These are phyloP conservation scores for Gnomoniopsis sp. DNA, from an alignment of 2,329 filamentous ascomycete genomes.

Conservation along the genomic window DNA sequence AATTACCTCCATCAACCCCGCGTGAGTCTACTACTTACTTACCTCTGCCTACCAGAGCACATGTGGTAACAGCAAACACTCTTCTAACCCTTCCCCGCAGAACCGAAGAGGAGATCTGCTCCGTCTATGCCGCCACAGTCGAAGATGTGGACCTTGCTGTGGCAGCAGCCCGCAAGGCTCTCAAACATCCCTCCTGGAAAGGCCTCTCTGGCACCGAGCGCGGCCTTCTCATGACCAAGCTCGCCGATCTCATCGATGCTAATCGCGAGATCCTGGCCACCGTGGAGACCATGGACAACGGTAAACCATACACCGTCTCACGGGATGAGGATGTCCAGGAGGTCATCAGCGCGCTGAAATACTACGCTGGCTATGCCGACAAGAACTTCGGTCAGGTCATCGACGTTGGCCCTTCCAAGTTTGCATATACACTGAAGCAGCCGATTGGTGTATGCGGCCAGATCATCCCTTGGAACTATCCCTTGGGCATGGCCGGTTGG, in stretches of 20 bases:
- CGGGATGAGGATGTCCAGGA: constrained; percentile 59
- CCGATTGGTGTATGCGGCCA: constrained; percentile 73
- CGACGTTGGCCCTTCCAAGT: constrained; percentile 64
- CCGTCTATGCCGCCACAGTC: constrained; percentile 65
- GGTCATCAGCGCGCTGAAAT: constrained; percentile 53
- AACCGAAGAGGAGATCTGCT: constrained; percentile 63
- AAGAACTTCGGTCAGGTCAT: constrained; percentile 79
- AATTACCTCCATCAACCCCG: constrained; percentile 66
- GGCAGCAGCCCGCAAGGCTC: constrained; percentile 63
- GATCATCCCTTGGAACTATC: constrained; percentile 83
- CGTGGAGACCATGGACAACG: constrained; percentile 76
- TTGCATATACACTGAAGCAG: constrained; percentile 74
- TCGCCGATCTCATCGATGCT: constrained; percentile 66
- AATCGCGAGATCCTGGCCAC: constrained; percentile 50
- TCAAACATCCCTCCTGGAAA: constrained; percentile 66
- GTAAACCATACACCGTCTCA: constrained; percentile 68
- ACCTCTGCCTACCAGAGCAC: background rate
- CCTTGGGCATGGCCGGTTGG: constrained; percentile 72
- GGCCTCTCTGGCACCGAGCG: constrained; percentile 65
- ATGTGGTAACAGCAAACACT: background rate
- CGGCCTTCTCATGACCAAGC: constrained; percentile 64
- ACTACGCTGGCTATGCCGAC: constrained; percentile 78
- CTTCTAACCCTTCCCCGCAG: constrained; percentile 23
- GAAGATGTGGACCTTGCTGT: constrained; percentile 70
- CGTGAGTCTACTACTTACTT: constrained; percentile 46